Conservation (phyloP, 2,329 filamentous ascomycete genomes). For the Blumeria graminis region DNA sequence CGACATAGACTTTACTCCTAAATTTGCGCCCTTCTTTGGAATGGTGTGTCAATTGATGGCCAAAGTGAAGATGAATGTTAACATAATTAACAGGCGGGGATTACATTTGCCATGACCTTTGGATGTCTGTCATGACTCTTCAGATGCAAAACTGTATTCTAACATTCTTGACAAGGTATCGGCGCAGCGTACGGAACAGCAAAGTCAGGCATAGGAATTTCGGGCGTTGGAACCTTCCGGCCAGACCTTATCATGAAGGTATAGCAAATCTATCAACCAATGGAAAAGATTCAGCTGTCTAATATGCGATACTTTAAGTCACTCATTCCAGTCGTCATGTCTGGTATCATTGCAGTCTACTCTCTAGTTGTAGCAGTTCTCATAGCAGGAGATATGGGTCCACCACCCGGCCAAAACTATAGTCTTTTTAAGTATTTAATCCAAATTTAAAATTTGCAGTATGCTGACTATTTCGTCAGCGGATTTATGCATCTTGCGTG, state of each 20-base stretch:
- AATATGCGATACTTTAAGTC: conserved; percentile 25
- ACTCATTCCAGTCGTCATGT: conserved; percentile 84
- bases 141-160: conserved; percentile 13
- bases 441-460: background rate
- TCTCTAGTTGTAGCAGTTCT: conserved; percentile 90
- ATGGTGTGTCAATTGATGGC: conserved; percentile 35
- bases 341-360: conserved; percentile 96
- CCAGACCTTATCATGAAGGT: conserved; percentile 86
- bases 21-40: conserved; percentile 72
- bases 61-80: conserved; percentile 5
- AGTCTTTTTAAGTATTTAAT: conserved; percentile 50
- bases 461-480: conserved; percentile 19
- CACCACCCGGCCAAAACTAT: conserved; percentile 43
- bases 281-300: background rate
- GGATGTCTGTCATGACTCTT: conserved; percentile 33
- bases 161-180: conserved; percentile 14
- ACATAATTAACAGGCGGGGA: conserved; percentile 34
- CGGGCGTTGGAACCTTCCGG: conserved; percentile 62
- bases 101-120: conserved; percentile 63
- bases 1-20: conserved; percentile 39
- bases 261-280: conserved; percentile 7
- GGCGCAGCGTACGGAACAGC: conserved; percentile 74
- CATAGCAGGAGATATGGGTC: conserved; percentile 71
- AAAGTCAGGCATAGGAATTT: conserved; percentile 72
- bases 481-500: conserved; percentile 87